Percentiles rank a stretch among this genome's conserved stretches.
These are phyloP conservation scores for Cytospora leucostoma DNA, from an alignment of 2,329 filamentous ascomycete genomes.

Conservation along the genomic window DNA sequence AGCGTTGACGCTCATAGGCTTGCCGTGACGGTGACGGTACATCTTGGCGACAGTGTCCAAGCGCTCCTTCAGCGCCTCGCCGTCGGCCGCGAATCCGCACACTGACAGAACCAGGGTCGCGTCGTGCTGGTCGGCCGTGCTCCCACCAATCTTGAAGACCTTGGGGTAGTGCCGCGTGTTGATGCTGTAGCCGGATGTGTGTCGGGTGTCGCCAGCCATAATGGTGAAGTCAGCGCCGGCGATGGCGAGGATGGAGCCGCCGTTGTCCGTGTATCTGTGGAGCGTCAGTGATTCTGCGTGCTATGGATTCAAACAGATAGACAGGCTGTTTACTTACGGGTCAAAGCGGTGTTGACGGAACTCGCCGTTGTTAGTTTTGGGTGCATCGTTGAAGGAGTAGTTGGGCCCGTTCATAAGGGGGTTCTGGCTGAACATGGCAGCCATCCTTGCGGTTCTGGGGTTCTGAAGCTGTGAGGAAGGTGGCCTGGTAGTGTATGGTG, in stretches of 20 bases:
- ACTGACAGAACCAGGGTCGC: constrained; percentile 89
- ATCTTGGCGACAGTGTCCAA: constrained; percentile 96
- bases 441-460: constrained; percentile 47
- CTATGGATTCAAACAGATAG: neutral
- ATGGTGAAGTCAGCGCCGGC: constrained; percentile 93
- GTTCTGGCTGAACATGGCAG: constrained; percentile 71
- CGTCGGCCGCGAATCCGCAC: constrained; percentile 93
- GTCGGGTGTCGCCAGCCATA: constrained; percentile 94
- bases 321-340: constrained; percentile 63
- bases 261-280: constrained; percentile 91
- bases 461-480: neutral
- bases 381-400: constrained; percentile 67
- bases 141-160: constrained; percentile 95
- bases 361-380: constrained; percentile 55
- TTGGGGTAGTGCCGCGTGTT: constrained; percentile 95
- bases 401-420: constrained; percentile 68
- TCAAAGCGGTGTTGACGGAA: constrained; percentile 82
- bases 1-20: constrained; percentile 90
- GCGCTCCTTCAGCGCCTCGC: constrained; percentile 88
- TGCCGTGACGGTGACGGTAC: constrained; percentile 97
- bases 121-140: constrained; percentile 80
- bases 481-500: constrained; percentile 23
- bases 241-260: constrained; percentile 93
- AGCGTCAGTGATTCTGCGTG: neutral
- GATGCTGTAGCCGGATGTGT: constrained; percentile 97